Percentiles rank a stretch among this genome's conserved stretches.
Evolutionary conservation across 2,329 filamentous ascomycete species (phyloP).

Genomic region (Aspergillus fumigatus): DNA sequence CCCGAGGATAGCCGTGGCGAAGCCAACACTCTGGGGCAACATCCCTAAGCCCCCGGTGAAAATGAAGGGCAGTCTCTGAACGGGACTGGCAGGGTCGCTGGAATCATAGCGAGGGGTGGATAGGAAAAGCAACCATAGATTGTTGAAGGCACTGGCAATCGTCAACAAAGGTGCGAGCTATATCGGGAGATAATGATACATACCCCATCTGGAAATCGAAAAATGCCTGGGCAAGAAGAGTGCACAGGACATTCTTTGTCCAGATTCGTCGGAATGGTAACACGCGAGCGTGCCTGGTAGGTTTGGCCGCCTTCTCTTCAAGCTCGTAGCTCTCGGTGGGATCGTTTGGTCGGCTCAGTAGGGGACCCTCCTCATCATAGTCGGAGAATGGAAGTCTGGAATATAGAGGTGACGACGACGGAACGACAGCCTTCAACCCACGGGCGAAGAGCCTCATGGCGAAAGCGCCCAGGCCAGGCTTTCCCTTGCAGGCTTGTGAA

Average conservation of each 20-base stretch:
- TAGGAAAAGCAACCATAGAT: slow-evolving; percentile 72
- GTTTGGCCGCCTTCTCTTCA: slow-evolving; percentile 31
- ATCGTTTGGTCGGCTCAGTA: slow-evolving; percentile 30
- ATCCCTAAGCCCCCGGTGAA: slow-evolving; percentile 72
- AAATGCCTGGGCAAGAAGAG: slow-evolving; percentile 60
- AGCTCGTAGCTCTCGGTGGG: slow-evolving; percentile 33
- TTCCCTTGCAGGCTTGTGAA: slow-evolving; percentile 43
- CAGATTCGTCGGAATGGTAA: slow-evolving; percentile 50
- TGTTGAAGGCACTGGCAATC: slow-evolving; percentile 60
- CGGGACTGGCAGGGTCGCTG: slow-evolving; percentile 37
- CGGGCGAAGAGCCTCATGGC: slow-evolving; percentile 27
- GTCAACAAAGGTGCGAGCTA: neutral
- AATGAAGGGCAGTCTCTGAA: slow-evolving; percentile 47
- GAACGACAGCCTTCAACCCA: slow-evolving; percentile 19
- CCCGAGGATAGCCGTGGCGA: slow-evolving; percentile 71
- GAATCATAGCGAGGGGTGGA: slow-evolving; percentile 60
- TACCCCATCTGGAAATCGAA: slow-evolving; percentile 65
- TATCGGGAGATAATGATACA: neutral
- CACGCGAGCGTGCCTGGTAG: slow-evolving; percentile 35
- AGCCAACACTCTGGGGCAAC: slow-evolving; percentile 63
- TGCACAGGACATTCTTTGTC: slow-evolving; percentile 53
- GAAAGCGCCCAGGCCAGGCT: slow-evolving; percentile 43
- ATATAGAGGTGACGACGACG: slow-evolving; percentile 30
- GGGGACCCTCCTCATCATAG: slow-evolving; percentile 32
- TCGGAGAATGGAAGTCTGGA: slow-evolving; percentile 32